These are phyloP conservation scores for Hypoxylon sp. DNA, from an alignment of 2,329 filamentous ascomycete species.

Conservation along the genomic window DNA sequence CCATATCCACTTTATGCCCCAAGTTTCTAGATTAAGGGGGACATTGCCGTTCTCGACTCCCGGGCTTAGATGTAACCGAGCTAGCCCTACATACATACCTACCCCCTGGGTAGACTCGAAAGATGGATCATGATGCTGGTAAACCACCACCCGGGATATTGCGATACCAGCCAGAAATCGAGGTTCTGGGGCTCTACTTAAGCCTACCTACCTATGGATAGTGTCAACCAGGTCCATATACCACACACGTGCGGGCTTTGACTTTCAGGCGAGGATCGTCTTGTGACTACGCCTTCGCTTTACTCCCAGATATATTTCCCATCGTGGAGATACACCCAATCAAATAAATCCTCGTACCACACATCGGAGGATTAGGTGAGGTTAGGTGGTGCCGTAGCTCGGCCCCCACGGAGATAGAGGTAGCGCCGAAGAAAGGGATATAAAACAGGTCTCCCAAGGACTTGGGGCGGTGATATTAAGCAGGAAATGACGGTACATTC, in stretches of 20 bases:
- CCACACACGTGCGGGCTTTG: constrained; percentile 17
- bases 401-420: constrained; percentile 25
- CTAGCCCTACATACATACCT: neutral
- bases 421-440: constrained; percentile 22
- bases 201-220: neutral
- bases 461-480: constrained; percentile 6
- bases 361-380: neutral
- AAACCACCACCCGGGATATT: neutral
- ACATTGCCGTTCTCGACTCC: neutral
- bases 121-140: constrained; percentile 5
- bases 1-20: neutral
- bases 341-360: constrained; percentile 6
- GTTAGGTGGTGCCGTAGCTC: neutral
- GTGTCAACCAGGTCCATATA: neutral
- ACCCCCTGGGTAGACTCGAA: neutral
- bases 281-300: constrained; percentile 3
- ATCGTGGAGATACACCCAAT: constrained; percentile 1
- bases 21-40: constrained; percentile 22
- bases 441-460: neutral
- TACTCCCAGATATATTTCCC: no score
- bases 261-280: constrained; percentile 5
- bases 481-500: no score
- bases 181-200: constrained; percentile 1
- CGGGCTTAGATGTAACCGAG: constrained; percentile 15
- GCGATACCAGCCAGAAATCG: neutral